A percentile compares a stretch with the other conserved stretches of the same genome.
These are phyloP conservation scores for Fraxinus paxiana DNA, from an alignment of 305 asterid species.

Conservation along the genomic window DNA sequence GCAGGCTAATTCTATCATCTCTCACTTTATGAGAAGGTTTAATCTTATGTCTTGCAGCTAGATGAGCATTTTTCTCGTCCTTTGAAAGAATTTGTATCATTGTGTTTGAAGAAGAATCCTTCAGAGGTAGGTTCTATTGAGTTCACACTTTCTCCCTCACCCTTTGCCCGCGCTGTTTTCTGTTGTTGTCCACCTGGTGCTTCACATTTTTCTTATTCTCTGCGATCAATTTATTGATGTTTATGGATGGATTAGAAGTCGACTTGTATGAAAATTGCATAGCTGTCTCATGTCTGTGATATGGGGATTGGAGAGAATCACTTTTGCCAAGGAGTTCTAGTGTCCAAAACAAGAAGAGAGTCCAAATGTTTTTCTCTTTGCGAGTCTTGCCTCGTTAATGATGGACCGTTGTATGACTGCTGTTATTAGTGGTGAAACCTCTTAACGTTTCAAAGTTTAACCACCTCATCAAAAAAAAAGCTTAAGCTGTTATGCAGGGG, in stretches of 20 bases:
- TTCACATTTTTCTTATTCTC: background rate
- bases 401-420: background rate
- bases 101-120: constrained; percentile 82
- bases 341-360: background rate
- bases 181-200: background rate
- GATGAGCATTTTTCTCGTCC: constrained; percentile 95
- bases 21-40: constrained; percentile 7
- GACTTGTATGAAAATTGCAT: background rate
- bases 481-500: background rate
- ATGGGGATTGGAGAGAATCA: background rate
- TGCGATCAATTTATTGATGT: background rate
- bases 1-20: constrained; percentile 1
- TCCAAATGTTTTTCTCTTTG: background rate
- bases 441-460: background rate
- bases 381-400: background rate
- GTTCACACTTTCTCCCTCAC: constrained; percentile 20
- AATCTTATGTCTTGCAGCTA: constrained; percentile 44
- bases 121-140: constrained; percentile 63
- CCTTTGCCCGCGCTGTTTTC: background rate
- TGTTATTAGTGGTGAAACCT: background rate
- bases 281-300: background rate
- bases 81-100: constrained; percentile 74
- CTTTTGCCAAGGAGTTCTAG: background rate
- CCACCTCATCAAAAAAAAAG: background rate
- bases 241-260: background rate